Evolutionary conservation across 2,329 filamentous ascomycete genomes (phyloP), one percentile per base, ranked within the genome.

Genomic region (Cadophora malorum): DNA sequence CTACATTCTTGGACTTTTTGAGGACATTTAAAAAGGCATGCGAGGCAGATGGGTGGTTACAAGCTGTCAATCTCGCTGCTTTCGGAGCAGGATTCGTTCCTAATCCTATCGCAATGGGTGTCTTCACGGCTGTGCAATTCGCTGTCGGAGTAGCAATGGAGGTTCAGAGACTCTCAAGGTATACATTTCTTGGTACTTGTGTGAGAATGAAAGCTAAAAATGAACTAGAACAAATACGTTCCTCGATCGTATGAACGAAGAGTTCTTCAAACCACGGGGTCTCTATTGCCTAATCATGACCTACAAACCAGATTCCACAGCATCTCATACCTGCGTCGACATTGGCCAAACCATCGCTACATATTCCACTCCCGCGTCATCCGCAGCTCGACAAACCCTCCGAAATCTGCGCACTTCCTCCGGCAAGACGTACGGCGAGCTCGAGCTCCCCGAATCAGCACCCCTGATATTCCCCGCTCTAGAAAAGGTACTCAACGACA

Each of bases 261-360:
- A 84, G 3, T 82, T 87, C 67, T 90, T 90, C 75, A 81, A 80
- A 58, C 86, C 87, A 0, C 81, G 81, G 1, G 87, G 87, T 0
- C 79, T 89, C 0, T 85, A 83, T 76, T 83, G 81, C 68, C 78
- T 86, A 23, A 79, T 90, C 47, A 82, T 89, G 78, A 83, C 83
- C 0, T 88, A 82, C 77, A 83, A 83, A 63, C 82, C 83, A 0
- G 79, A 81, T 10, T 73, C 73, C 6, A 67, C 52, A 10, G 25
- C 53, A 14, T 65, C 63, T 4, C 66, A 73, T 28, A 63, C 73
- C 70, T 49, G 67, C 7, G 69, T 81, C 38, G 76, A 79, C 65
- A 74, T 81, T 55, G 78, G 79, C 55, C 70, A 79, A 50, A 77
- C 78, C 0, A 79, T 79, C 5, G 71, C 77, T 28, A 80, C 79